Base-by-base conservation (phyloP, 139 green algal genomes). In the Chlorella sp. region DNA sequence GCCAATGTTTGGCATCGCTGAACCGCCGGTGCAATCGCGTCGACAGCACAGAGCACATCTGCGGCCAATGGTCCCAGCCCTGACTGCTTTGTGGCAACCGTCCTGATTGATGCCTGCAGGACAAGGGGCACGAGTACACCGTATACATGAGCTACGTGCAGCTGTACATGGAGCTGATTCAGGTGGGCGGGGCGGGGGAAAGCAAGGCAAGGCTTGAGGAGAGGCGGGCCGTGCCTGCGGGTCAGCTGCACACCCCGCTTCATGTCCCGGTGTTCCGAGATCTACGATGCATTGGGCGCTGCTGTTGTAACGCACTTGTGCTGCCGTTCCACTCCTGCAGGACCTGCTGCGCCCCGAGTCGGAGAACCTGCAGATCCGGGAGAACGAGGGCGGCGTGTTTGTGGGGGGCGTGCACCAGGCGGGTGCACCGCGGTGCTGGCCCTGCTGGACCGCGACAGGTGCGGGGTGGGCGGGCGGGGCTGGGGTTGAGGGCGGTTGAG, bases 81-180 rank as follows among this genome's bases (percentile, higher is more conserved):
- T n/a, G n/a, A n/a, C n/a, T n/a, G n/a, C n/a, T n/a, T n/a, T n/a
- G n/a, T n/a, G n/a, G n/a, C n/a, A n/a, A n/a, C n/a, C n/a, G n/a
- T n/a, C n/a, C n/a, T n/a, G n/a, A n/a, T n/a, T n/a, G n/a, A n/a
- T n/a, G n/a, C 9, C 16, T 60, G 51, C 51, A 60, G 51, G 51
- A 60, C 14, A 60, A 60, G 51, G 16, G 22, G 16, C 81, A 96
- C 82, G 84, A 87, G n/a, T 95, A 95, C 87, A 90, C 56, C 38
- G 90, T 96, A 26, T 87, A 87, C 64, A 96, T 98, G 89, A 94
- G 89, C 20, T 97, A 96, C 83, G 91, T 98, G 34, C 94, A 98
- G 82, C 95, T 98, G 77, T 97, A 97, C 88, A 95, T 95, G 90
- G 94, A 98, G 86, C 85, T 94, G 48, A 95, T 97, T 43, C 90